phyloP scores from a whole-genome alignment of 192 early-diverging fungal species.

The Coemansia sp. region DNA sequence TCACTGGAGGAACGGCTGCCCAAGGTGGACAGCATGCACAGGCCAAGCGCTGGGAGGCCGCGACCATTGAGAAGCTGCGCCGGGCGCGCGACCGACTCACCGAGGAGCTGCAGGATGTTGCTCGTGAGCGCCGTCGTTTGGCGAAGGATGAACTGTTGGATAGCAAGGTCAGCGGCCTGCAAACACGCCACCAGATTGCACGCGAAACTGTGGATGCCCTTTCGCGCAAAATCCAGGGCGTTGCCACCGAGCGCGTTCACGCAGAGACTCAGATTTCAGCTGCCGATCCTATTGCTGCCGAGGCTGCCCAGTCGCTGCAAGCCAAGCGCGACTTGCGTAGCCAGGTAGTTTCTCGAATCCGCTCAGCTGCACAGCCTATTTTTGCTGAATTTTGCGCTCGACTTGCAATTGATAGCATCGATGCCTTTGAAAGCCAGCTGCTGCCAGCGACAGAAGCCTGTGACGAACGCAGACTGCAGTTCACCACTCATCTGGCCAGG shows the following conservation, averaged over 20 bases:
- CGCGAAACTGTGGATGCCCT: constrained; percentile 60
- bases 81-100: constrained; percentile 69
- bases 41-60: constrained; percentile 82
- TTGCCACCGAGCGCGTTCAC: constrained; percentile 61
- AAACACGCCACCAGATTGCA: constrained; percentile 59
- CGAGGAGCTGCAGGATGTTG: constrained; percentile 70
- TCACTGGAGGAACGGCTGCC: constrained; percentile 77
- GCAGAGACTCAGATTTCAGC: constrained; percentile 43
- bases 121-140: constrained; percentile 66
- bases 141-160: constrained; percentile 62
- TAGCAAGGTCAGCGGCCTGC: constrained; percentile 62
- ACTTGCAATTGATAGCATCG: constrained; percentile 74
- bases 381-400: constrained; percentile 80
- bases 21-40: constrained; percentile 33
- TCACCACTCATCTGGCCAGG: constrained; percentile 74
- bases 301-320: constrained; percentile 50
- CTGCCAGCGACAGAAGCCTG: constrained; percentile 69
- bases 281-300: constrained; percentile 17
- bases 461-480: constrained; percentile 72
- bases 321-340: constrained; percentile 46
- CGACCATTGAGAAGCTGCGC: constrained; percentile 77
- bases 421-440: constrained; percentile 83
- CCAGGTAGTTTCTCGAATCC: constrained; percentile 51
- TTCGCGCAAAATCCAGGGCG: constrained; percentile 59
- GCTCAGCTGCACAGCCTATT: constrained; percentile 61